These are phyloP conservation scores for Lachnellula willkommii DNA, from an alignment of 2,329 filamentous ascomycete genomes.

Conservation along the genomic window DNA sequence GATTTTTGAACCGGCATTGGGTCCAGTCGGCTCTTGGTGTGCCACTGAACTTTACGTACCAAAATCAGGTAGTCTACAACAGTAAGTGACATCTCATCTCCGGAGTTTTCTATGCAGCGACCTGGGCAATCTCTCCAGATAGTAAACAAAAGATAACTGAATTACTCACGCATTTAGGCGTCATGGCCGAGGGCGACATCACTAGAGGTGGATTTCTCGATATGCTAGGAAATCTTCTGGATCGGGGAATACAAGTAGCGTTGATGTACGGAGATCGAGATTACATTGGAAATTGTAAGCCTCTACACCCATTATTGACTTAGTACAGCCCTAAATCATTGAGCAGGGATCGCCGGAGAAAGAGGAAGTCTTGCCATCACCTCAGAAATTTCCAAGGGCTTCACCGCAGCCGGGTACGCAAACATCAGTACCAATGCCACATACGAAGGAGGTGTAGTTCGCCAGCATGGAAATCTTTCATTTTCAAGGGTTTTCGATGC, in stretches of 20 bases:
- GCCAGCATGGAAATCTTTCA: conserved; percentile 67
- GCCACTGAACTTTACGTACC: conserved; percentile 49
- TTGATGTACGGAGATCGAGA: conserved; percentile 62
- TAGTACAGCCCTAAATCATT: not conserved
- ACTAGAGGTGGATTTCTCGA: conserved; percentile 54
- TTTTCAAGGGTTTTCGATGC: conserved; percentile 60
- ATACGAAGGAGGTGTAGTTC: conserved; percentile 62
- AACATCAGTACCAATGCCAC: conserved; percentile 60
- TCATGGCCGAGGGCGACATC: conserved; percentile 48
- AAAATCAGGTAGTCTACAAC: not conserved
- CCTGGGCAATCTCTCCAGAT: too few species aligned
- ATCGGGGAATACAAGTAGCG: conserved; percentile 58
- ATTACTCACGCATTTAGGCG: conserved; percentile 29
- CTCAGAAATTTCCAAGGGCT: conserved; percentile 41
- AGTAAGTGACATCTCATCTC: conserved; percentile 11
- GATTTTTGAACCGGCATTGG: conserved; percentile 17
- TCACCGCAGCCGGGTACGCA: conserved; percentile 61
- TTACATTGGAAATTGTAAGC: conserved; percentile 47
- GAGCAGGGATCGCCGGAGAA: conserved; percentile 45
- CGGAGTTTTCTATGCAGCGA: not conserved
- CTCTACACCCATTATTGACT: not conserved
- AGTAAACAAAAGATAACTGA: not conserved
- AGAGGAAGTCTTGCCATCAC: conserved; percentile 47
- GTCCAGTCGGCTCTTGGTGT: conserved; percentile 55
- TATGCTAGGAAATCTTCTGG: conserved; percentile 53